Percentiles rank a stretch among this genome's conserved stretches.
phyloP scores from a whole-genome alignment of 2,329 filamentous ascomycete genomes.

The Fusarium cyanostomum region DNA sequence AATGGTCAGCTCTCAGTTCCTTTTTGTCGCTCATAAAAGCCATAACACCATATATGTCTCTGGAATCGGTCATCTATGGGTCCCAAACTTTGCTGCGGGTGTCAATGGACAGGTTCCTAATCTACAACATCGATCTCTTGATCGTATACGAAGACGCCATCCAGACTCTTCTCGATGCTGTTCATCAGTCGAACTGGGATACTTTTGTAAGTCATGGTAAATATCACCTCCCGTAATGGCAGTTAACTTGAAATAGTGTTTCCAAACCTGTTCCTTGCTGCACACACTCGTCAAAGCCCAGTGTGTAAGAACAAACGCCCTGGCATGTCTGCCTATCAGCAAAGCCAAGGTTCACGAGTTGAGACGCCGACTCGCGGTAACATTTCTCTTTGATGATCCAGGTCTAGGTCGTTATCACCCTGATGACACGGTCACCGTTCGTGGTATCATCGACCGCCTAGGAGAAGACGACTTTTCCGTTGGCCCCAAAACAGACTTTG shows the following conservation, averaged over 20 bases:
- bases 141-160: constrained; percentile 55
- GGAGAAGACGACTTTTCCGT: constrained; percentile 61
- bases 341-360: constrained; percentile 65
- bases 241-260: constrained; percentile 54
- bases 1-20: constrained; percentile 57
- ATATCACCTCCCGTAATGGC: background rate
- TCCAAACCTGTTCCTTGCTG: constrained; percentile 58
- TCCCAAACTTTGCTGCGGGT: constrained; percentile 62
- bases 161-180: constrained; percentile 53
- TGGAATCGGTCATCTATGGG: constrained; percentile 50
- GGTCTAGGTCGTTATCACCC: constrained; percentile 53
- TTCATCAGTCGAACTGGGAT: constrained; percentile 52
- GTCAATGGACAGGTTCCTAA: constrained; percentile 62
- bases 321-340: constrained; percentile 67
- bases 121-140: constrained; percentile 54
- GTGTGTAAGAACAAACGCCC: constrained; percentile 66
- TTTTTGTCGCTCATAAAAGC: constrained; percentile 55
- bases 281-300: constrained; percentile 55
- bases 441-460: constrained; percentile 58
- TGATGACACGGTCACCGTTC: constrained; percentile 54
- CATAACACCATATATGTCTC: constrained; percentile 50
- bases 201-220: constrained; percentile 51
- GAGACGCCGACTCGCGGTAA: constrained; percentile 71
- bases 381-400: constrained; percentile 66
- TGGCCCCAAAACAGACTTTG: constrained; percentile 70